Base-by-base conservation (phyloP, 495 filamentous ascomycete species). In the Annulohypoxylon nitens region DNA sequence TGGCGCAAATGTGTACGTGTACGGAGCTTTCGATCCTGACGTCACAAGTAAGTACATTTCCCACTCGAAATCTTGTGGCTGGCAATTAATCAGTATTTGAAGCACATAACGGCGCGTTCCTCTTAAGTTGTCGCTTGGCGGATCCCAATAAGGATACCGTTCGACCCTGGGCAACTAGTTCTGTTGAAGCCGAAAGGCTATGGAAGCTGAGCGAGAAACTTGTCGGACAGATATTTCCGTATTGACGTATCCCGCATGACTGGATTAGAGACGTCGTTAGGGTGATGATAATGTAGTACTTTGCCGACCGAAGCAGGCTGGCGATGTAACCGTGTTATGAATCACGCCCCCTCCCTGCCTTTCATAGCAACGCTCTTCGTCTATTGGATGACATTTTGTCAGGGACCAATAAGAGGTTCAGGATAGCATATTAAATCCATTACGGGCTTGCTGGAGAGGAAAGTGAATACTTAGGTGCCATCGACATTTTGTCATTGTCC, bases 1-100 rank as follows among this genome's bases (percentile, higher is more conserved):
- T 30, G 85, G 86, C 16, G 80, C 77, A 12, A 83, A 83, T 3
- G 87, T 83, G 3, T 76, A 82, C 57, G 75, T 87, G 0, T 82
- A 80, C 62, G 85, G 83, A 1, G 83, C 84, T 0, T 85, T 88
- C 69, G 80, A 86, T 48, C 78, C 80, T 0, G 75, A 64, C 48
- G 18, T 83, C n/a, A 71, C 71, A 70, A 76, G 81, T 82, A 71
- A 64, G 65, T 37, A 10, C 3, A 30, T 16, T 43, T 37, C 3
- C 16, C 47, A 1, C 16, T 12, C 16, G 25, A 41, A 43, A 12
- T n/a, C 11, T 18, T 3, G 9, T 54, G 3, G 26, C 26, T 1
- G 3, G 12, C 9, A 7, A 1, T 33, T 36, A 8, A 14, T 57
- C 53, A 68, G 61, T 45, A 9, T 53, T 25, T 3, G 14, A 58